phyloP scores from a whole-genome alignment of 2,329 filamentous ascomycete species.

The Immersiporthe knoxdaviesiana region DNA sequence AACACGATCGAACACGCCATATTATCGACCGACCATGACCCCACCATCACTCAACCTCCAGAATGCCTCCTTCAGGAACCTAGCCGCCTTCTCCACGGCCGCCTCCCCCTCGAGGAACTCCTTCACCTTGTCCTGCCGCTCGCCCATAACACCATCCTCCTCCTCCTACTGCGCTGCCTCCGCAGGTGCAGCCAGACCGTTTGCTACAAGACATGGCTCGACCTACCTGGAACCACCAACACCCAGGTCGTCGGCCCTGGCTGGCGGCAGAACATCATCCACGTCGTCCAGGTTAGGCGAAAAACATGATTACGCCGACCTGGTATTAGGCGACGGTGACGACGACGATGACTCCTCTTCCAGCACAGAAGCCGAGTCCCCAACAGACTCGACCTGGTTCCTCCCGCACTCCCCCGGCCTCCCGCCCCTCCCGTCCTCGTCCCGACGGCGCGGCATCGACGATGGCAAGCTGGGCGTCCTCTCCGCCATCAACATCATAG shows the following conservation, averaged over 20 bases:
- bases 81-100: slow-evolving; percentile 36
- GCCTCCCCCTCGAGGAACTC: slow-evolving; percentile 36
- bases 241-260: slow-evolving; percentile 22
- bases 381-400: slow-evolving; percentile 34
- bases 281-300: slow-evolving; percentile 21
- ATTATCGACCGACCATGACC: slow-evolving; percentile 27
- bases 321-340: not conserved
- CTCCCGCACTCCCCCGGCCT: slow-evolving; percentile 32
- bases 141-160: slow-evolving; percentile 36
- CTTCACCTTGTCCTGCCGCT: slow-evolving; percentile 39
- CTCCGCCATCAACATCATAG: slow-evolving; percentile 43
- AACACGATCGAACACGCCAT: slow-evolving; percentile 12
- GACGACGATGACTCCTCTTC: slow-evolving; percentile 21
- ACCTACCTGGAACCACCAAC: slow-evolving; percentile 35
- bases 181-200: not conserved
- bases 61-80: slow-evolving; percentile 26
- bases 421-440: not conserved
- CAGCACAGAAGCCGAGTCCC: slow-evolving; percentile 29
- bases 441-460: slow-evolving; percentile 20
- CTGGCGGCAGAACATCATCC: slow-evolving; percentile 9
- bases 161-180: no score
- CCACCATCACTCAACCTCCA: slow-evolving; percentile 32
- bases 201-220: slow-evolving; percentile 26
- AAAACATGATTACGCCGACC: slow-evolving; percentile 22
- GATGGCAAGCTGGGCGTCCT: slow-evolving; percentile 41